phyloP scores from a whole-genome alignment of 805 yeast genomes.

The Saccharomycopsis synnaedendra region DNA sequence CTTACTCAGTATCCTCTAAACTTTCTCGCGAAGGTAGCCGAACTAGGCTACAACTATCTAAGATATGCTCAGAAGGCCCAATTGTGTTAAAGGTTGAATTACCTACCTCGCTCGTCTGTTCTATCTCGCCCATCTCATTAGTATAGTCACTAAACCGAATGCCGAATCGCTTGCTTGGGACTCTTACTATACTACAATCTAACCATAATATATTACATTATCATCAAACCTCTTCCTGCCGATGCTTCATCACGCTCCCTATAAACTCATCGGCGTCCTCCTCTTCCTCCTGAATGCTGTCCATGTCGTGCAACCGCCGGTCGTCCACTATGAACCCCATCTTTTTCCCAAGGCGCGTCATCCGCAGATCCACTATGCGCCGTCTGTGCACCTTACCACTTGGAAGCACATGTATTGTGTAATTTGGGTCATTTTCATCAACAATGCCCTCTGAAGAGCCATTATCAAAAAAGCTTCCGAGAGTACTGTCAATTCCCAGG shows the following conservation, averaged over 20 bases:
- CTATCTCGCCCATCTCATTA: too few relatives aligned
- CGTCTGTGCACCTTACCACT: constrained; percentile 56
- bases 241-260: background rate
- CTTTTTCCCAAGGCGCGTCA: constrained; percentile 27
- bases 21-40: too few relatives aligned
- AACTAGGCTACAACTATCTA: too few relatives aligned
- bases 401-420: constrained; percentile 52
- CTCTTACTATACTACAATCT: too few relatives aligned
- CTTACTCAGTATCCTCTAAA: too few relatives aligned
- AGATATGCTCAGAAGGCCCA: too few relatives aligned
- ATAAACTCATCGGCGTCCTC: constrained; percentile 9
- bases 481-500: background rate
- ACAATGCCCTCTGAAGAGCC: constrained; percentile 17
- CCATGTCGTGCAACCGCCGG: constrained; percentile 32
- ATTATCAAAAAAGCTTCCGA: background rate
- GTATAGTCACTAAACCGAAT: too few relatives aligned
- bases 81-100: too few relatives aligned
- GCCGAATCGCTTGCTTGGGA: too few relatives aligned
- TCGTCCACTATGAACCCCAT: constrained; percentile 39
- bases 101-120: too few relatives aligned
- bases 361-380: constrained; percentile 21
- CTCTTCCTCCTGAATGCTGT: constrained; percentile 3
- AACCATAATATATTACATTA: too few relatives aligned
- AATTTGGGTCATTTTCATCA: constrained; percentile 23
- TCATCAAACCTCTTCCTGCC: too few relatives aligned